A percentile compares a stretch with the other conserved stretches of the same genome.
Conservation (phyloP, 257 asterid species). For the Solanum bulbocastanum region DNA sequence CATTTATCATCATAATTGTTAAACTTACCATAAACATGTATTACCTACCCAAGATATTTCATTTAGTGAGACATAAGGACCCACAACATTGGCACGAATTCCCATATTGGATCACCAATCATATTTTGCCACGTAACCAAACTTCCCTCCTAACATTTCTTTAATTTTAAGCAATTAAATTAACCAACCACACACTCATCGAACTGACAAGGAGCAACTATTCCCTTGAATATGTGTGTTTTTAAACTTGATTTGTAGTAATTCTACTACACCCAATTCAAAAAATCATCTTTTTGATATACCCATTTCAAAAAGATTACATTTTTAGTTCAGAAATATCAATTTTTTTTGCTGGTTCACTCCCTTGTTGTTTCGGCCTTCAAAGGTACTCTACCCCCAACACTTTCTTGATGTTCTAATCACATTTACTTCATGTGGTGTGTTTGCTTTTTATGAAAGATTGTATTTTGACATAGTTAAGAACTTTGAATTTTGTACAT, state of each 20-base stretch:
- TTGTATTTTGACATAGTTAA: background rate
- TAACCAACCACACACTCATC: background rate
- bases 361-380: background rate
- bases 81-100: background rate
- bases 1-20: too few relatives aligned
- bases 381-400: background rate
- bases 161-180: background rate
- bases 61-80: background rate
- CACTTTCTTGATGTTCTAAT: background rate
- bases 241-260: background rate
- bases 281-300: background rate
- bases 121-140: background rate
- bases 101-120: background rate
- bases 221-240: background rate
- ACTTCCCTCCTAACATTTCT: background rate
- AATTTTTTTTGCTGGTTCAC: background rate
- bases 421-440: background rate
- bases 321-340: background rate
- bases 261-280: background rate
- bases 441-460: background rate
- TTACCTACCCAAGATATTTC: background rate
- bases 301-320: background rate
- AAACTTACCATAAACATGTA: background rate
- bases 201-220: background rate
- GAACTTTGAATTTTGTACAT: background rate